Evolutionary conservation across 2,329 filamentous ascomycete species (phyloP).

Genomic region (Penicillium crustosum): DNA sequence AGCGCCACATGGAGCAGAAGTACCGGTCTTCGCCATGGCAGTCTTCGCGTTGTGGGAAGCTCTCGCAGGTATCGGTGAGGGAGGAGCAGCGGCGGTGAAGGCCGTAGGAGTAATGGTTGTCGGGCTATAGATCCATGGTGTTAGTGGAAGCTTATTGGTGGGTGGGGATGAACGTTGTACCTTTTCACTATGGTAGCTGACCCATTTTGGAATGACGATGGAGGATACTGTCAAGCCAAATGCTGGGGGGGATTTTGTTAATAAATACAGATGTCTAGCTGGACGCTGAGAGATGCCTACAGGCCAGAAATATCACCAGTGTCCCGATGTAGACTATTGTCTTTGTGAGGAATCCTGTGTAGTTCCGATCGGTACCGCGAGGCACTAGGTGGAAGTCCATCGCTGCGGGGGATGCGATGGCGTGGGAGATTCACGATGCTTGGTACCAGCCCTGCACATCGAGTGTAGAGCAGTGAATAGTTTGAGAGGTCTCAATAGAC

Average conservation of each 20-base stretch:
- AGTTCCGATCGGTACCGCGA: slow-evolving; percentile 45
- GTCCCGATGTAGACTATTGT: slow-evolving; percentile 49
- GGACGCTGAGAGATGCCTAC: slow-evolving; percentile 29
- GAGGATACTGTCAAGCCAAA: slow-evolving; percentile 48
- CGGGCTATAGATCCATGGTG: slow-evolving; percentile 33
- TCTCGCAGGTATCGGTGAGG: slow-evolving; percentile 54
- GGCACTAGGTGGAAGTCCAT: slow-evolving; percentile 48
- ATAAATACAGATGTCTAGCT: not conserved
- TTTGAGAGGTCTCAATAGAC: not conserved
- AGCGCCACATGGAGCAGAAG: slow-evolving; percentile 92
- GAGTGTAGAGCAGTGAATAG: not conserved
- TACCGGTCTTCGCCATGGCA: slow-evolving; percentile 66
- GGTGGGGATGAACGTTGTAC: slow-evolving; percentile 25
- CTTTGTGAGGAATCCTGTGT: slow-evolving; percentile 50
- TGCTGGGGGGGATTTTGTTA: slow-evolving; percentile 30
- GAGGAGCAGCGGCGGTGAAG: slow-evolving; percentile 79
- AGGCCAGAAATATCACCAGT: slow-evolving; percentile 46
- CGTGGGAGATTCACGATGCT: not conserved
- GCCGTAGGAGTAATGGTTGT: slow-evolving; percentile 68
- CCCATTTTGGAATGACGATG: slow-evolving; percentile 50
- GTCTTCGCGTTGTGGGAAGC: slow-evolving; percentile 67
- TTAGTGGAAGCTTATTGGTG: not conserved
- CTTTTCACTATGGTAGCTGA: slow-evolving; percentile 48
- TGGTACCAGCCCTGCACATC: slow-evolving; percentile 6
- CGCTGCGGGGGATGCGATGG: slow-evolving; percentile 10